These are phyloP conservation scores for Naganishia vaughanmartiniae DNA, from an alignment of 768 basidiomycete genomes.

Conservation along the genomic window DNA sequence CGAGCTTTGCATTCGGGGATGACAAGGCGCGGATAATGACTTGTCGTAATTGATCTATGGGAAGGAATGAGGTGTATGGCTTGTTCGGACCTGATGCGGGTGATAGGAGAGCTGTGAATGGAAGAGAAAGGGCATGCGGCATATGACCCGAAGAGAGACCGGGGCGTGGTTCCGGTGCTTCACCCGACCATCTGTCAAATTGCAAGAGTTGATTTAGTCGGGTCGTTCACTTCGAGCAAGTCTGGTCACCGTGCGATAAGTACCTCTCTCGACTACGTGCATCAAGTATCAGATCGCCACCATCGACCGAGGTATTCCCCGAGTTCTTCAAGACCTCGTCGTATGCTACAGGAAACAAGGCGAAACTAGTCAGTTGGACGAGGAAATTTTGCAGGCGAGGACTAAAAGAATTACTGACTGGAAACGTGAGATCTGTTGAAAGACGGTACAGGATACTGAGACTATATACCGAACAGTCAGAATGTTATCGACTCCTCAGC, in stretches of 20 bases:
- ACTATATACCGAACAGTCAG: not conserved
- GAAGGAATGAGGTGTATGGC: slow-evolving; percentile 60
- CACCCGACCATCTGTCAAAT: slow-evolving; percentile 66
- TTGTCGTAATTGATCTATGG: slow-evolving; percentile 61
- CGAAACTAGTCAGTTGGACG: not conserved
- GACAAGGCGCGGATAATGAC: slow-evolving; percentile 68
- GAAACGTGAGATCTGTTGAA: slow-evolving; percentile 4
- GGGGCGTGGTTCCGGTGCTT: slow-evolving; percentile 82
- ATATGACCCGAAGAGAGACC: slow-evolving; percentile 89
- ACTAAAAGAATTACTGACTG: not conserved
- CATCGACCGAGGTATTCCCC: slow-evolving; percentile 50
- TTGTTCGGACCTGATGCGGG: slow-evolving; percentile 51
- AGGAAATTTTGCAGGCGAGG: not conserved
- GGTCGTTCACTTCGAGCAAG: not conserved
- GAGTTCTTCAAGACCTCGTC: slow-evolving; percentile 76
- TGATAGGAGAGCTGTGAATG: slow-evolving; percentile 72
- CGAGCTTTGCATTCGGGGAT: slow-evolving; percentile 8
- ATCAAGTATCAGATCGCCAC: slow-evolving; percentile 75
- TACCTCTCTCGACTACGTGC: slow-evolving; percentile 81
- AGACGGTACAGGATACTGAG: slow-evolving; percentile 25
- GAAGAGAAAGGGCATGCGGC: slow-evolving; percentile 76
- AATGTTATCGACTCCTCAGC: not conserved
- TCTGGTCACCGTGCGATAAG: slow-evolving; percentile 33
- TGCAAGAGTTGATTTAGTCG: not conserved
- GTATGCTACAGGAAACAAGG: slow-evolving; percentile 61